Evolutionary conservation across 148 eudicot species (phyloP).

Genomic region (Agrostemma githago): DNA sequence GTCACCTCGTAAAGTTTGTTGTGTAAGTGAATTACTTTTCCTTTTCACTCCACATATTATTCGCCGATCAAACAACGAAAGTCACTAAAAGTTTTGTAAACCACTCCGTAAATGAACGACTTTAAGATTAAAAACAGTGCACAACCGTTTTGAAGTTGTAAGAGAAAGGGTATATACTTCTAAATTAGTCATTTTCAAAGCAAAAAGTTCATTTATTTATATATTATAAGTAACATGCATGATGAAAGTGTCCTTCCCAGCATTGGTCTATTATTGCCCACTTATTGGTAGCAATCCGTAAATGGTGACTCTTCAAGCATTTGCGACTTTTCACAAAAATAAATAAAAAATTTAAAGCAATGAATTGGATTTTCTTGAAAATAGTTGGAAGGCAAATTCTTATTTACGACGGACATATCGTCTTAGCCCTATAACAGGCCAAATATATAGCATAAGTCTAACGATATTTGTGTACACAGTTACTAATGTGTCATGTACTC

Average conservation of each 20-base stretch:
- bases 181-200: neutral
- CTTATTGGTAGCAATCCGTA: neutral
- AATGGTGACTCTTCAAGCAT: constrained; percentile 26
- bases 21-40: no score
- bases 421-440: no score
- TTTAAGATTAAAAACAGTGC: neutral
- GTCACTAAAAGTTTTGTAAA: no score
- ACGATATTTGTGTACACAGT: no score
- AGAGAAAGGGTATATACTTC: neutral
- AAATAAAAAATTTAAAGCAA: neutral
- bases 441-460: no score
- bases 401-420: no score
- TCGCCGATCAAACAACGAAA: no score
- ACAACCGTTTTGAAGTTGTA: neutral
- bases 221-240: neutral
- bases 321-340: neutral
- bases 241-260: neutral
- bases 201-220: neutral
- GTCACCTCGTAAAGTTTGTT: no score
- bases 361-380: neutral
- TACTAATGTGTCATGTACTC: no score
- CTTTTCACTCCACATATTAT: no score
- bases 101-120: no score
- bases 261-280: neutral
- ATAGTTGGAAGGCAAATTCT: neutral